phyloP scores from a whole-genome alignment of 108 stramenopile genomes.

The Stephanodiscus minutulus region DNA sequence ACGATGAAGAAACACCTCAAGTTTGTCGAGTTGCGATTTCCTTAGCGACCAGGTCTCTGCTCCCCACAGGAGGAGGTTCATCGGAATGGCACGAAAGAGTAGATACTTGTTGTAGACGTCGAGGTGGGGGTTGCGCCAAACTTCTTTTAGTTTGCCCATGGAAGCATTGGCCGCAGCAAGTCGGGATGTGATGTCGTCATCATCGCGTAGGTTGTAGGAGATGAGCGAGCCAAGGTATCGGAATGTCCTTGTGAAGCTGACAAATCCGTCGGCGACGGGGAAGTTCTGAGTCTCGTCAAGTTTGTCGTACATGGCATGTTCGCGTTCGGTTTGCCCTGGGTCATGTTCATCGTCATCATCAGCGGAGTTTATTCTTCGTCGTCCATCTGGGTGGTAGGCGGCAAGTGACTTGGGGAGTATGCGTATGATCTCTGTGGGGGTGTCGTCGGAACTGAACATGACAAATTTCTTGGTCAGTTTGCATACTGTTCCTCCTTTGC shows the following conservation, averaged over 20 bases:
- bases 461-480: too few relatives aligned
- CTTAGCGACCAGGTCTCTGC: background rate
- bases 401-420: too few relatives aligned
- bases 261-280: background rate
- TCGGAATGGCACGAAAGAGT: background rate
- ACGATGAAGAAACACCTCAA: background rate
- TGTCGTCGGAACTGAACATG: too few relatives aligned
- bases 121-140: background rate
- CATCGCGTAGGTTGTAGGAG: conserved; percentile 5
- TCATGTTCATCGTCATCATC: too few relatives aligned
- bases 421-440: too few relatives aligned
- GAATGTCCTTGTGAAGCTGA: background rate
- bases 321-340: too few relatives aligned
- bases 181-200: background rate
- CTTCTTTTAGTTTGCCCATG: background rate
- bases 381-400: too few relatives aligned
- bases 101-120: conserved; percentile 5
- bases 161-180: background rate
- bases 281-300: too few relatives aligned
- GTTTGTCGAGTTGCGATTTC: conserved; percentile 3
- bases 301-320: too few relatives aligned
- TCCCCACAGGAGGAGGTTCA: background rate
- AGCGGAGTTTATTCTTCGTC: too few relatives aligned
- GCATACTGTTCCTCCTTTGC: too few relatives aligned
- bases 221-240: background rate